Evolutionary conservation across 1,284 basidiomycete genomes (phyloP).

Genomic region (Cerioporus squamosus): DNA sequence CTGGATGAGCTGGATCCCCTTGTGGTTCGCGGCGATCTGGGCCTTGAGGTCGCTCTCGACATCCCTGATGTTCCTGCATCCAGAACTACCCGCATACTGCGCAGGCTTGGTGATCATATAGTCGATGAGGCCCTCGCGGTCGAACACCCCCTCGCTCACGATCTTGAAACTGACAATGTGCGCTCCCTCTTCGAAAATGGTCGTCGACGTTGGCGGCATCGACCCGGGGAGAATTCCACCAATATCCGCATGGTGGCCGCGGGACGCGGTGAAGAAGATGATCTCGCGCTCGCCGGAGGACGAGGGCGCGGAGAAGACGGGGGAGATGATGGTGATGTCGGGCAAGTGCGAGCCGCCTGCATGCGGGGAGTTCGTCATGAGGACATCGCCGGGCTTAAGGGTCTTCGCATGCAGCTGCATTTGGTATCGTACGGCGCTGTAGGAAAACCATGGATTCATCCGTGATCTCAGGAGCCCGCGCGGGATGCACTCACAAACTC

Average conservation of each 20-base stretch:
- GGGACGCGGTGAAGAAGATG: conserved; percentile 91
- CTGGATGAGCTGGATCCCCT: conserved; percentile 85
- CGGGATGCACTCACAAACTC: conserved; percentile 68
- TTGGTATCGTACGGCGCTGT: conserved; percentile 88
- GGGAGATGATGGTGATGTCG: conserved; percentile 90
- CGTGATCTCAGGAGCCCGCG: neutral
- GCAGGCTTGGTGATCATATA: conserved; percentile 89
- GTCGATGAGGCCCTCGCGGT: conserved; percentile 74
- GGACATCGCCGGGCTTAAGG: conserved; percentile 85
- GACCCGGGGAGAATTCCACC: conserved; percentile 83
- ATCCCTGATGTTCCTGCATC: conserved; percentile 84
- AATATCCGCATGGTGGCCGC: conserved; percentile 87
- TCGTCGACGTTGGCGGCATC: conserved; percentile 94
- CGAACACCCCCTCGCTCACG: conserved; percentile 82
- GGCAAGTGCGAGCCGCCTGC: conserved; percentile 90
- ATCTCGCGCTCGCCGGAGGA: conserved; percentile 57
- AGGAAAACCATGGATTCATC: no score
- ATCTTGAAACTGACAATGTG: conserved; percentile 94
- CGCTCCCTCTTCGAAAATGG: conserved; percentile 93
- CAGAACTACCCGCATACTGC: conserved; percentile 82
- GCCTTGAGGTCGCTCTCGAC: conserved; percentile 94
- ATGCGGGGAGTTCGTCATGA: conserved; percentile 90
- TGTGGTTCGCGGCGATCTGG: conserved; percentile 97
- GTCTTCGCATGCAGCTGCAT: conserved; percentile 73
- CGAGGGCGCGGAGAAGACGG: conserved; percentile 60